A percentile compares a stretch with the other conserved stretches of the same genome.
phyloP scores from a whole-genome alignment of 768 basidiomycete genomes.

The Fibroporia radiculosa region DNA sequence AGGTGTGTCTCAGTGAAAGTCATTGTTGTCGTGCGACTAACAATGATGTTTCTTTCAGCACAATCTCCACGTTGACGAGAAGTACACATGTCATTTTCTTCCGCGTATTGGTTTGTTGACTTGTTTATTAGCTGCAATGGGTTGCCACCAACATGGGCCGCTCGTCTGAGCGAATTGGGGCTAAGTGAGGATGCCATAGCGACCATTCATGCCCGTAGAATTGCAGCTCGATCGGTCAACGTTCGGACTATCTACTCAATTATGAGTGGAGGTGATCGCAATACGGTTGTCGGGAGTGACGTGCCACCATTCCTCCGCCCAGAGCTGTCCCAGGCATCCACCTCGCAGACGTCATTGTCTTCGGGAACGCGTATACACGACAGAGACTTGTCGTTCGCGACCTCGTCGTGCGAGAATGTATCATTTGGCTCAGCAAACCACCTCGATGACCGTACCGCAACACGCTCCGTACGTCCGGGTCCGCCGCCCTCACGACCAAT shows the following conservation, averaged over 20 bases:
- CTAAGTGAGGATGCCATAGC: conserved; percentile 66
- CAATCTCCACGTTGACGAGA: conserved; percentile 74
- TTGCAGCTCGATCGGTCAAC: conserved; percentile 12
- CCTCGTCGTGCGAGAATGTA: background rate
- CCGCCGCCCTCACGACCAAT: conserved; percentile 7
- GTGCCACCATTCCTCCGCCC: conserved; percentile 5
- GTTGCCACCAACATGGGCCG: conserved; percentile 68
- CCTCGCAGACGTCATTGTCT: conserved; percentile 13
- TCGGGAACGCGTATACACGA: conserved; percentile 5
- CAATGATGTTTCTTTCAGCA: conserved; percentile 35
- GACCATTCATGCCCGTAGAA: conserved; percentile 39
- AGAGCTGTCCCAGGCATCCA: conserved; percentile 12
- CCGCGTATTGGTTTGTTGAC: background rate
- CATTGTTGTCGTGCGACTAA: background rate
- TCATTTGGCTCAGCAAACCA: conserved; percentile 6
- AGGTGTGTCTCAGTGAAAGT: conserved; percentile 39
- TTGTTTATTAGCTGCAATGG: conserved; percentile 41
- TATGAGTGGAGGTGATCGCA: conserved; percentile 3
- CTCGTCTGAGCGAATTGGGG: conserved; percentile 51
- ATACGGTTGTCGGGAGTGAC: background rate
- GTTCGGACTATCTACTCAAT: conserved; percentile 16
- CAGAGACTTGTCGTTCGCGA: background rate
- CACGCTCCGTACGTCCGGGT: conserved; percentile 6
- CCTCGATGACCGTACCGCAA: conserved; percentile 2
- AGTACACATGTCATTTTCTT: conserved; percentile 30